Evolutionary conservation across 2,329 filamentous ascomycete species (phyloP), one percentile per base, ranked within the genome.

Genomic region (Fusarium duplospermum): DNA sequence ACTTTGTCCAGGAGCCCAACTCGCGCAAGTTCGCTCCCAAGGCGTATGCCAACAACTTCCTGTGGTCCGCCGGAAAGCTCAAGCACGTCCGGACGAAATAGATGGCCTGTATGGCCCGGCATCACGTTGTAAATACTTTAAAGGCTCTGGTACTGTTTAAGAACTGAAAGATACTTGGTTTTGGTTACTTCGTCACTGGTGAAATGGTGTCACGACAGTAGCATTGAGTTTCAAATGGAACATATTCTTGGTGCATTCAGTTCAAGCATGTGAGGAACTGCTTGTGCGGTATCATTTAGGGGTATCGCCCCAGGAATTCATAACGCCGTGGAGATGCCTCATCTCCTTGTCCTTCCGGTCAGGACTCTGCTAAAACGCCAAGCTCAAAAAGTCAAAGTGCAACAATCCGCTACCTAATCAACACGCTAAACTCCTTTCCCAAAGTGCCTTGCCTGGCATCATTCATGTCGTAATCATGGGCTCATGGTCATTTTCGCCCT

Each of bases 1-100:
- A 98, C 85, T 98, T 96, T 83, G 95, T 99, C 27, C 96, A 98
- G 87, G 96, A 98, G 86, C 96, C 96, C 38, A 97, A 98, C 81
- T 90, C 91, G 84, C 91, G 96, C 81, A 93, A 92, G 81, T 92
- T 98, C 79, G 87, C 91, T 18, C 94, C 95, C 70, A 99, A 99
- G 90, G 79, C 94, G 13, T 99, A 99, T 83, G 96, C 96, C 70
- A 97, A 97, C 85, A 98, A 98, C 87, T 99, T 98, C 84, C 82
- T 95, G 73, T 95, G 97, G 87, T 91, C 91, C 72, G 87, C 93
- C 14, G 92, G 90, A 84, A 96, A 96, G 89, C 87, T 98, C 82
- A 98, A 98, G 89, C 90, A 93, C 80, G 90, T 95, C 82, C 89
- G 92, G 80, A 93, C 93, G 75, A 96, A 96, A 86, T 96, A 91